A percentile compares a stretch with the other conserved stretches of the same genome.
Evolutionary conservation across 2,329 filamentous ascomycete species (phyloP).

Genomic region (Pseudocercospora macadamiae): DNA sequence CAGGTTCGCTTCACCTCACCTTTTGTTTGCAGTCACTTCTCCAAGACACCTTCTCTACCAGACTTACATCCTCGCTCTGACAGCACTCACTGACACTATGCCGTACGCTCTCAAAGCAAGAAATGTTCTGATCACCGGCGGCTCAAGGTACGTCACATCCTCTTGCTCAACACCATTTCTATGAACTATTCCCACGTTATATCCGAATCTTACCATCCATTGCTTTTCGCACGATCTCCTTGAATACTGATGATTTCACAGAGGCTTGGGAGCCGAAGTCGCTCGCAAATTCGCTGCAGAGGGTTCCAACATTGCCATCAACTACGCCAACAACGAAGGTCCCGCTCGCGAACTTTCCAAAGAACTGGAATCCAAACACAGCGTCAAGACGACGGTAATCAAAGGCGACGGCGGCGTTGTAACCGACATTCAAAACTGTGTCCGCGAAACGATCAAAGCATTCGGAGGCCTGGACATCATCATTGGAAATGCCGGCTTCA

Average conservation of each 20-base stretch:
- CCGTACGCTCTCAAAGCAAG: conserved; percentile 64
- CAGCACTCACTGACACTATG: conserved; percentile 47
- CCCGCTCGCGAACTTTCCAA: conserved; percentile 62
- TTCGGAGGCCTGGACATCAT: conserved; percentile 75
- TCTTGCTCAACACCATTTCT: not conserved
- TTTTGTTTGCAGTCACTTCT: not conserved
- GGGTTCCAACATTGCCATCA: conserved; percentile 72
- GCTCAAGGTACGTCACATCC: conserved; percentile 57
- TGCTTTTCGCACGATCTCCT: not conserved
- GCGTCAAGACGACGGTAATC: conserved; percentile 58
- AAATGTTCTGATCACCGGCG: conserved; percentile 67
- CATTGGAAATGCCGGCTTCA: conserved; percentile 75
- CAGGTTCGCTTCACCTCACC: not conserved
- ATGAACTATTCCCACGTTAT: not conserved
- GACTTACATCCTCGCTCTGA: not conserved
- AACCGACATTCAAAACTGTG: conserved; percentile 61
- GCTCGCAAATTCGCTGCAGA: conserved; percentile 68
- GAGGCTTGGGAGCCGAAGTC: conserved; percentile 73
- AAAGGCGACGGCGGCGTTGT: conserved; percentile 68
- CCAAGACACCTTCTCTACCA: not conserved
- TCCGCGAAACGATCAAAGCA: conserved; percentile 61
- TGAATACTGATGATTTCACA: conserved; percentile 37
- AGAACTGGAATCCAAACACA: conserved; percentile 57
- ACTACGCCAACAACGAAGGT: conserved; percentile 66
- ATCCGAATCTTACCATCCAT: not conserved